Base-by-base conservation (phyloP, 495 filamentous ascomycete genomes). In the Aspergillus leporis region DNA sequence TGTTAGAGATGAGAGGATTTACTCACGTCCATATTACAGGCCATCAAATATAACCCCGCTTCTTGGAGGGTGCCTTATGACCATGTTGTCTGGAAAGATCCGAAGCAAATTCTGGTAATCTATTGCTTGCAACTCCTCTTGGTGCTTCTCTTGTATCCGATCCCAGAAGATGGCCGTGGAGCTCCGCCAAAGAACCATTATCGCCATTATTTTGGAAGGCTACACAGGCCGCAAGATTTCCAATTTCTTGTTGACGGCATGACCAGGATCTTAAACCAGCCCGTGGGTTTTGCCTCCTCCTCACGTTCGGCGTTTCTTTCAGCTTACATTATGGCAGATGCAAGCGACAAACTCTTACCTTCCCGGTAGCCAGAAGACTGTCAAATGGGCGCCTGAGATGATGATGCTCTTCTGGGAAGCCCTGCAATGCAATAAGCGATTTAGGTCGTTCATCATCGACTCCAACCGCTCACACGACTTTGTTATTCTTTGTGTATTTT, bases 391-490 rank as follows among this genome's bases (percentile, higher is more conserved):
- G 2, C 92, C 95, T 8, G 94, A 99, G 72, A 97, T 96, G 79
- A 85, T 98, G 38, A 92, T 98, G 81, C 83, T 99, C 3, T 99
- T 97, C 70, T 99, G 94, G 94, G 94, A 99, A 74, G 84, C 90
- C 8, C 82, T 96, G 28, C 94, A 99, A 71, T 97, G 93, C 81
- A 99, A 99, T 73, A 98, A 96, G 75, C 84, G 95, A 50, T 98
- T 99, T 74, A 81, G 95, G 50, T 93, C 92, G 1, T 99, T 96
- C 73, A 93, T 99, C 67, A 92, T 97, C 60, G 94, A 98, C 62
- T 97, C 94, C 0, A 92, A 96, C 63, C 81, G 93, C 40, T 89
- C 91, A 0, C 90, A 96, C 67, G 94, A 99, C 69, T 98, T 97
- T 67, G 79, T 97, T 45, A 86, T 97, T 43, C 80, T 97, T 25